A percentile compares a stretch with the other conserved stretches of the same genome.
Evolutionary conservation across 1,139 yeast genomes (phyloP).

Genomic region (Suhomyces chickasaworum): DNA sequence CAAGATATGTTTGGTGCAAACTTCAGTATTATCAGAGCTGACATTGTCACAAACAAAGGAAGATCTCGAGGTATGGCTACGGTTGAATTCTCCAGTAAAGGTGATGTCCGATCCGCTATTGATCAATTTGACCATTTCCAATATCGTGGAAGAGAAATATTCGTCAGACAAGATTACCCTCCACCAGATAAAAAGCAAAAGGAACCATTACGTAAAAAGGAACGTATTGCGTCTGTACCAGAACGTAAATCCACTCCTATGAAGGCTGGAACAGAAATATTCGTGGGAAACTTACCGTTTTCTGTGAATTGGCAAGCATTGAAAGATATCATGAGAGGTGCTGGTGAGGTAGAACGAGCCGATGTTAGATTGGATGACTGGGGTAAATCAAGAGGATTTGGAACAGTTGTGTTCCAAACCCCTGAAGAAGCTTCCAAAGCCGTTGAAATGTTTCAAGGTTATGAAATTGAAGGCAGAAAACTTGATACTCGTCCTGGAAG

Average conservation of each 20-base stretch:
- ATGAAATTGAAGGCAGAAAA: constrained; percentile 66
- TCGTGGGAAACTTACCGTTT: constrained; percentile 82
- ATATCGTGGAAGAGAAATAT: constrained; percentile 78
- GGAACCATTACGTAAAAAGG: constrained; percentile 17
- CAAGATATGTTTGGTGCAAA: constrained; percentile 59
- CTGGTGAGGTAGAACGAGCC: constrained; percentile 78
- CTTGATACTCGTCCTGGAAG: constrained; percentile 73
- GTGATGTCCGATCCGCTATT: constrained; percentile 77
- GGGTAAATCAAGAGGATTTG: constrained; percentile 86
- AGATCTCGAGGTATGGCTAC: constrained; percentile 93
- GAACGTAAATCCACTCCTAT: constrained; percentile 14
- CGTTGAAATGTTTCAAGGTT: constrained; percentile 64
- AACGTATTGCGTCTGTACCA: constrained; percentile 15
- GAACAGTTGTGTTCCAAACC: constrained; percentile 66
- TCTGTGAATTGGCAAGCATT: constrained; percentile 81
- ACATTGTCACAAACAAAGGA: constrained; percentile 80
- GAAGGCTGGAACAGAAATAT: constrained; percentile 65
- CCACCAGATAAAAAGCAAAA: constrained; percentile 58
- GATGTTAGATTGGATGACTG: constrained; percentile 69
- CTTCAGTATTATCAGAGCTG: constrained; percentile 82
- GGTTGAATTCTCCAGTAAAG: constrained; percentile 74
- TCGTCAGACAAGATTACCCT: constrained; percentile 87
- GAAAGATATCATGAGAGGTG: constrained; percentile 78
- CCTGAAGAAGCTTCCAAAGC: constrained; percentile 65
- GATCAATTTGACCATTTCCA: constrained; percentile 65